A percentile compares a stretch with the other conserved stretches of the same genome.
Conservation (phyloP, 176 grass and related monocot genomes). For the Oryza rufipogon region DNA sequence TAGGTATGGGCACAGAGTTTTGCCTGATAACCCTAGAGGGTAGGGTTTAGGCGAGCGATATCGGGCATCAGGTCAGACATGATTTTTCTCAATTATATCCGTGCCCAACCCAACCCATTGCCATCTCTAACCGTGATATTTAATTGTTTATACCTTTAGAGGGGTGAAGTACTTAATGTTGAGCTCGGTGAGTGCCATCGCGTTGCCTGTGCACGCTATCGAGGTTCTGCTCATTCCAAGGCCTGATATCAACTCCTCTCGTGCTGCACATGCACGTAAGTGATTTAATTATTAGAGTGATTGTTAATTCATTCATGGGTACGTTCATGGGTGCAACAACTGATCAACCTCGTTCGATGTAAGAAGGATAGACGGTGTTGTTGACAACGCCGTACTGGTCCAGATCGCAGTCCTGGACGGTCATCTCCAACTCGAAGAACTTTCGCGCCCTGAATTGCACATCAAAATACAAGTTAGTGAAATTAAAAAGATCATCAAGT, state of each 20-base stretch:
- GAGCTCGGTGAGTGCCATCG: conserved; percentile 57
- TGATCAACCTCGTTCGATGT: conserved; percentile 37
- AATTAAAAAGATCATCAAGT: too few relatives aligned
- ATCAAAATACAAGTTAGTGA: not conserved
- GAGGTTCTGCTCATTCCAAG: conserved; percentile 46
- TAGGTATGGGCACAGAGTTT: too few relatives aligned
- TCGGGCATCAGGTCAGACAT: too few relatives aligned
- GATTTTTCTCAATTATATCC: too few relatives aligned
- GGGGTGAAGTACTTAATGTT: conserved; percentile 62
- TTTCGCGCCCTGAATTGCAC: conserved; percentile 21
- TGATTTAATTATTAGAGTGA: not conserved
- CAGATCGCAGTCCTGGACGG: conserved; percentile 64
- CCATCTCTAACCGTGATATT: too few relatives aligned
- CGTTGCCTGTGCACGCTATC: conserved; percentile 52
- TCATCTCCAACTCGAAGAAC: conserved; percentile 62
- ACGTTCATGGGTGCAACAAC: not conserved
- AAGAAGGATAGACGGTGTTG: conserved; percentile 56
- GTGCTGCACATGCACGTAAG: conserved; percentile 28
- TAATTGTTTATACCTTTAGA: not conserved
- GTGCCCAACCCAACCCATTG: too few relatives aligned
- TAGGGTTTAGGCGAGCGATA: too few relatives aligned
- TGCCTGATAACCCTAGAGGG: too few relatives aligned
- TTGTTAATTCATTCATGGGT: too few relatives aligned
- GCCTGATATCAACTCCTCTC: conserved; percentile 52
- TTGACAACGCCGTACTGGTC: conserved; percentile 69